phyloP scores from a whole-genome alignment of 768 basidiomycete species.

The Boletus rex-veris region DNA sequence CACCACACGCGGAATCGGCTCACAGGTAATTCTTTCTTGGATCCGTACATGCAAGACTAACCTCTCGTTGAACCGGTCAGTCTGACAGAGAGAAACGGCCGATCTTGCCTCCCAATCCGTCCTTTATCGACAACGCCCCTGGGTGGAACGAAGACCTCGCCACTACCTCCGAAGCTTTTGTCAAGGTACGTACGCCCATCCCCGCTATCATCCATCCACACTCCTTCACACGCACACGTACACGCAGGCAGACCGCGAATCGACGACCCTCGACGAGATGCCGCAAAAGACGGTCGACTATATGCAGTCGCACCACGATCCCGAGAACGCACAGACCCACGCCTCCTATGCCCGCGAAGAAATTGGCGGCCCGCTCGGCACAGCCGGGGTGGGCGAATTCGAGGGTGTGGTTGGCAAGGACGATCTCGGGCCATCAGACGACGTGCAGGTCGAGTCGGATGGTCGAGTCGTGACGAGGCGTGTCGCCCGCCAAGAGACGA shows the following conservation, averaged over 20 bases:
- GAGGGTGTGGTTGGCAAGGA: conserved; percentile 29
- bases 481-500: conserved; percentile 8
- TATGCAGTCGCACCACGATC: conserved; percentile 8
- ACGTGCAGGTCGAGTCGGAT: conserved; percentile 18
- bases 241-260: conserved; percentile 26
- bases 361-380: conserved; percentile 26
- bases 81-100: conserved; percentile 52
- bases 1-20: conserved; percentile 59
- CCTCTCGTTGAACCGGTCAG: conserved; percentile 21
- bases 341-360: conserved; percentile 29
- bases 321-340: conserved; percentile 20
- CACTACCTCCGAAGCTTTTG: conserved; percentile 56
- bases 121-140: conserved; percentile 52
- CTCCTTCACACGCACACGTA: background rate
- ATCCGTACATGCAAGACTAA: background rate
- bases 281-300: conserved; percentile 22
- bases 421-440: conserved; percentile 26
- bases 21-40: conserved; percentile 37
- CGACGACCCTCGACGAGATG: conserved; percentile 16
- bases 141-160: conserved; percentile 74
- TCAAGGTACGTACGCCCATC: conserved; percentile 44
- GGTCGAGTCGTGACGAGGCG: conserved; percentile 24
- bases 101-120: conserved; percentile 43
- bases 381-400: conserved; percentile 29
- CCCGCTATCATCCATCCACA: rapidly evolving